Evolutionary conservation across 2,329 filamentous ascomycete genomes (phyloP).

Genomic region (Apiospora arundinis): DNA sequence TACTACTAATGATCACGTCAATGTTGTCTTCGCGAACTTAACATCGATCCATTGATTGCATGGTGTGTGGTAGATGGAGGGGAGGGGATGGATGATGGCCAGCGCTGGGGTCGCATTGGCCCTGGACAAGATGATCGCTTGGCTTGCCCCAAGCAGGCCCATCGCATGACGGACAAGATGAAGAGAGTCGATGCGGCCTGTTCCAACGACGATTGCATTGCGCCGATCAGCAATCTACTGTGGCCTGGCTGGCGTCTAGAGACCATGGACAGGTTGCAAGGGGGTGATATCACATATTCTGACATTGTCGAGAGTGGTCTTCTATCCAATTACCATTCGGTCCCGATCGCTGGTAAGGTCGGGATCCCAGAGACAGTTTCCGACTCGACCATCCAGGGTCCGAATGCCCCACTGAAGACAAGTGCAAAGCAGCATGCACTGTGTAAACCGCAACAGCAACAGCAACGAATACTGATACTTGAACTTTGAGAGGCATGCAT

Average conservation of each 20-base stretch:
- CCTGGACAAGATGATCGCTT: slow-evolving; percentile 1
- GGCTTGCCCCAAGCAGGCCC: slow-evolving; percentile 1
- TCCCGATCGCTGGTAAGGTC: background rate
- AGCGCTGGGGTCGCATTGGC: background rate
- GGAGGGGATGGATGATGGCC: background rate
- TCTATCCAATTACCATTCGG: background rate
- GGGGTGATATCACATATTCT: background rate
- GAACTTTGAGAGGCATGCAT: background rate
- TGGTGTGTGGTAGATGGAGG: background rate
- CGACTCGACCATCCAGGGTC: background rate
- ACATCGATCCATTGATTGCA: background rate
- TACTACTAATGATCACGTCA: background rate
- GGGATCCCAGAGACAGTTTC: background rate
- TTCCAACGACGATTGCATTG: slow-evolving; percentile 15
- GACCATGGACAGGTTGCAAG: background rate
- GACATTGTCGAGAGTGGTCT: background rate
- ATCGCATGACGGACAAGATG: slow-evolving; percentile 11
- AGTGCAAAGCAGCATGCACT: background rate
- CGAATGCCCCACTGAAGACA: background rate
- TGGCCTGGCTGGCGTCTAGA: background rate
- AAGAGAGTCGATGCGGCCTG: slow-evolving; percentile 1
- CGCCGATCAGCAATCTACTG: background rate
- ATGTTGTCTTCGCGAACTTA: background rate
- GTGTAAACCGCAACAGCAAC: background rate
- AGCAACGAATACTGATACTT: background rate